Evolutionary conservation across 2,329 filamentous ascomycete species (phyloP).

Genomic region (Nigrospora sphaerica): DNA sequence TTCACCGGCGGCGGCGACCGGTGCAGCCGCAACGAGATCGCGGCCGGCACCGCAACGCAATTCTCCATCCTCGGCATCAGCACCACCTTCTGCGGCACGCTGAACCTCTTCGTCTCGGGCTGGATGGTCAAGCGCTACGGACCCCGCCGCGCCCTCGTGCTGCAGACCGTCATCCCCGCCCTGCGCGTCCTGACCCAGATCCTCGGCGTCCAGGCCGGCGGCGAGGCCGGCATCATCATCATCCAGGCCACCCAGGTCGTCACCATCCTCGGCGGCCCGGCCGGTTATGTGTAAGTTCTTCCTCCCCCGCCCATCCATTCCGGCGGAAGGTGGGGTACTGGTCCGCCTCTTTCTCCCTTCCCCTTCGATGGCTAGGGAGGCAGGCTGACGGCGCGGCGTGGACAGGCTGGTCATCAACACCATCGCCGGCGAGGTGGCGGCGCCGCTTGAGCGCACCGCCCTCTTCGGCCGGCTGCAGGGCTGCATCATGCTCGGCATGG

Average conservation of each 20-base stretch:
- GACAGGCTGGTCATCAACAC: slow-evolving; percentile 54
- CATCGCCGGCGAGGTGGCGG: slow-evolving; percentile 58
- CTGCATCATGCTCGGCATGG: slow-evolving; percentile 59
- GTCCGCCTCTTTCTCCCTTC: background rate
- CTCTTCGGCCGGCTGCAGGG: slow-evolving; percentile 60
- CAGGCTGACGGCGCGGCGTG: background rate
- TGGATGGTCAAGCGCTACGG: slow-evolving; percentile 62
- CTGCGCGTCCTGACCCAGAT: slow-evolving; percentile 58
- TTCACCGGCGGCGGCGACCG: slow-evolving; percentile 40
- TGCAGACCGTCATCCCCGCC: slow-evolving; percentile 59
- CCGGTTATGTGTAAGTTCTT: slow-evolving; percentile 48
- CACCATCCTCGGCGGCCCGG: slow-evolving; percentile 60
- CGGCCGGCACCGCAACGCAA: slow-evolving; percentile 55
- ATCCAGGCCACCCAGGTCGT: slow-evolving; percentile 62
- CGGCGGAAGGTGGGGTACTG: background rate
- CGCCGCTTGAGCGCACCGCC: slow-evolving; percentile 51
- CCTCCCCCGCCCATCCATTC: background rate
- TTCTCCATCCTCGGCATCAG: slow-evolving; percentile 59
- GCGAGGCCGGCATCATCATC: slow-evolving; percentile 56
- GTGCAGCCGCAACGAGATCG: slow-evolving; percentile 55
- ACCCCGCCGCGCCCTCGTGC: slow-evolving; percentile 52
- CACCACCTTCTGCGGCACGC: slow-evolving; percentile 57
- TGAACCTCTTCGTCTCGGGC: slow-evolving; percentile 61
- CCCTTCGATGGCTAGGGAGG: background rate
- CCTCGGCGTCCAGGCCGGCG: slow-evolving; percentile 55